Evolutionary conservation across 192 early-diverging fungal genomes (phyloP).

Genomic region (Coemansia sp.): DNA sequence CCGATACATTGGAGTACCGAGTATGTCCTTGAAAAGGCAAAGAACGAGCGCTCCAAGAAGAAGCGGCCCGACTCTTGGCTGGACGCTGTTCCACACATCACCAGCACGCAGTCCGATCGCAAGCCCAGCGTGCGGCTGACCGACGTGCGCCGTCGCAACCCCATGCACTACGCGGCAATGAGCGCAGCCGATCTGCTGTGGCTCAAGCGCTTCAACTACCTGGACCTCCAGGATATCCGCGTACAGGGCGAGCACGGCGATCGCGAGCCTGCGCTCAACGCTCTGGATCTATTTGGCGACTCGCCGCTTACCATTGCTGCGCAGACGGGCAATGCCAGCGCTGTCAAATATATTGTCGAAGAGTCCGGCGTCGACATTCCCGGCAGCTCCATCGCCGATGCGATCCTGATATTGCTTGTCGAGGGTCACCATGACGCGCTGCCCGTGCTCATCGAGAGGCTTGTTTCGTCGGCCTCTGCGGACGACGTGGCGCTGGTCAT

Average conservation of each 20-base stretch:
- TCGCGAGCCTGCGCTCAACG: constrained; percentile 22
- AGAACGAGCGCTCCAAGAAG: constrained; percentile 22
- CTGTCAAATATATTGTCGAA: constrained; percentile 42
- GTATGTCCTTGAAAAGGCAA: constrained; percentile 38
- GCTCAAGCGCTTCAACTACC: constrained; percentile 35
- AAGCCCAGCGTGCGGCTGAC: constrained; percentile 17
- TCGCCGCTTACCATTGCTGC: constrained; percentile 49
- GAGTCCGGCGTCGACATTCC: constrained; percentile 29
- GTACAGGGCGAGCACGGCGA: constrained; percentile 2
- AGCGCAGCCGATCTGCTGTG: constrained; percentile 25
- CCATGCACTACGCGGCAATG: constrained; percentile 45
- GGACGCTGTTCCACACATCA: constrained; percentile 28
- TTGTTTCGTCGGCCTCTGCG: constrained; percentile 17
- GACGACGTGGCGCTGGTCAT: constrained; percentile 27
- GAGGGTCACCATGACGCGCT: constrained; percentile 20
- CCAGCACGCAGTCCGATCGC: constrained; percentile 12
- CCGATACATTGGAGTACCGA: constrained; percentile 39
- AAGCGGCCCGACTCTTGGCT: constrained; percentile 35
- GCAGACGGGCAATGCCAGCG: constrained; percentile 23
- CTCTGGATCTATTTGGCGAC: constrained; percentile 35
- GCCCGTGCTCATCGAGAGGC: constrained; percentile 11
- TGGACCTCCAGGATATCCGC: constrained; percentile 31
- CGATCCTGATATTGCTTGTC: constrained; percentile 17
- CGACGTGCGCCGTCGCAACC: constrained; percentile 39
- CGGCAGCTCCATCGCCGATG: constrained; percentile 30